Base-by-base conservation (phyloP, 2,329 filamentous ascomycete genomes). In the Fusarium sp. region DNA sequence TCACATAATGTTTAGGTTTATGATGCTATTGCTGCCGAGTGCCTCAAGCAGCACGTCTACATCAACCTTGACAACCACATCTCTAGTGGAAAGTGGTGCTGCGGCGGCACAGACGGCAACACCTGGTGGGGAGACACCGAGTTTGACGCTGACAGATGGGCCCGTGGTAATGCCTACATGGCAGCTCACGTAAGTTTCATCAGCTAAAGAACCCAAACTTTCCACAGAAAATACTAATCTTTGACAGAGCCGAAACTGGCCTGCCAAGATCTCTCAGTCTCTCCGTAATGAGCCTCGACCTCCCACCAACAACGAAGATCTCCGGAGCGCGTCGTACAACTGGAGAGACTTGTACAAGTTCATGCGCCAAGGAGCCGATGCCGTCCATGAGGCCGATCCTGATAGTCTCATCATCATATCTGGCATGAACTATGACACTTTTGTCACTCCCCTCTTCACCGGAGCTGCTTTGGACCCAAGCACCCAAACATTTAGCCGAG, bases 41-140 rank as follows among this genome's bases (percentile, higher is more conserved):
- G 35, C 82, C 86, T 73, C 0, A 85, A 83, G 27, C 89, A 90
- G 73, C 77, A 88, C 17, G 86, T 91, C 63, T 89, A 90, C 71
- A 82, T 91, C 6, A 87, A 90, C 70, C 82, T 91, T 0, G 89
- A 91, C 79, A 91, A 91, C 76, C 90, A 91, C 78, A 87, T 91
- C 70, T 90, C 88, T 11, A 85, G 84, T 56, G 90, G 85, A 3
- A 83, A 83, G 64, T 92, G 90, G 90, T 91, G 90, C 78, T 91
- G 90, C 74, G 84, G 82, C 10, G 82, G 80, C 0, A 81, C 78
- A 0, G 90, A 91, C 61, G 89, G 88, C 4, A 91, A 91, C 77
- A 81, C 85, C 27, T 91, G 89, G 89, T 91, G 89, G 81, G 88
- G 90, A 12, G 90, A 93, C 76, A 85, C 80, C 0, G 85, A 90